These are phyloP conservation scores for Ustilaginoidea virens DNA, from an alignment of 2,329 filamentous ascomycete species.

Conservation along the genomic window DNA sequence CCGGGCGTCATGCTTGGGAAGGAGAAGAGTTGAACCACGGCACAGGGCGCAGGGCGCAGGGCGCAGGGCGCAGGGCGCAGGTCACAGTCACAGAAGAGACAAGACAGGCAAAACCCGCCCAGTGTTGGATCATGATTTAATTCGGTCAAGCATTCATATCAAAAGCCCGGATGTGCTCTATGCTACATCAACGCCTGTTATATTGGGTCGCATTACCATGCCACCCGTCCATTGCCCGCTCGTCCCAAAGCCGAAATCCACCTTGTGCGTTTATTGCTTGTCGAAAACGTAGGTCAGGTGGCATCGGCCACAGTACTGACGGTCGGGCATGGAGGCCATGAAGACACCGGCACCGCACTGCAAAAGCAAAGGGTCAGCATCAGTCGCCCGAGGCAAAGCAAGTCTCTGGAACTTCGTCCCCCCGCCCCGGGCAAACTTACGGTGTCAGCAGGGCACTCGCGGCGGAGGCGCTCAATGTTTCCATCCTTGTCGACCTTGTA, in stretches of 20 bases:
- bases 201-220: constrained; percentile 15
- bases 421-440: no score
- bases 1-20: no score
- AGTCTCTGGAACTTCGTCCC: no score
- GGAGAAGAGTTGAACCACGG: no score
- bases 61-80: no score
- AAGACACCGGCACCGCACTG: constrained; percentile 99
- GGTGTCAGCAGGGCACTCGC: constrained; percentile 88
- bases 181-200: constrained; percentile 28
- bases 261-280: constrained; percentile 37
- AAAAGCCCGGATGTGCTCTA: constrained; percentile 24
- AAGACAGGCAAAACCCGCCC: neutral
- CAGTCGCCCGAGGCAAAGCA: neutral
- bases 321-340: constrained; percentile 99
- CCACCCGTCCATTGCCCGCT: constrained; percentile 15
- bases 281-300: constrained; percentile 61
- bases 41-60: no score
- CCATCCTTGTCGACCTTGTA: constrained; percentile 99
- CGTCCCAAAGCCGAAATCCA: constrained; percentile 14
- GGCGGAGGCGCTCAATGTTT: constrained; percentile 98
- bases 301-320: constrained; percentile 83
- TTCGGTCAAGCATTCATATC: constrained; percentile 23
- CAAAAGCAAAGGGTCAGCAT: neutral
- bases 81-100: neutral
- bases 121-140: constrained; percentile 7